Percentiles rank a stretch among this genome's conserved stretches.
These are phyloP conservation scores for Breynia disticha DNA, from an alignment of 441 rosid species.

Conservation along the genomic window DNA sequence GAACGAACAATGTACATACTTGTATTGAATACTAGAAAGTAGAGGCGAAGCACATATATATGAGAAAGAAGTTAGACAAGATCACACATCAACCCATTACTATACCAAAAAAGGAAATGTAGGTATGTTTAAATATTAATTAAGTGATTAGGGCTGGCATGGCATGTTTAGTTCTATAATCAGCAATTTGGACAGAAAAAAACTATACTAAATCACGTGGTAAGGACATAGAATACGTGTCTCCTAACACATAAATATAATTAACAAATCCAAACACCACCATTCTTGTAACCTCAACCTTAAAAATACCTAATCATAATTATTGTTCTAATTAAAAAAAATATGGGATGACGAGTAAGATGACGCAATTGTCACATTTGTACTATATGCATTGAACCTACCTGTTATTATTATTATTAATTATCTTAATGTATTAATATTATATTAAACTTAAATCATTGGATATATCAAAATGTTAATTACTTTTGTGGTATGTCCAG, in stretches of 20 bases:
- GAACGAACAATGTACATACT: too few relatives aligned
- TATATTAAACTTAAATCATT: slow-evolving; percentile 16
- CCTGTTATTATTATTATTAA: slow-evolving; percentile 5
- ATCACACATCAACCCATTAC: too few relatives aligned
- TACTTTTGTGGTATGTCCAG: slow-evolving; percentile 5
- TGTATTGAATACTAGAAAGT: too few relatives aligned
- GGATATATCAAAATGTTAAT: slow-evolving; percentile 11
- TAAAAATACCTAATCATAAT: neutral
- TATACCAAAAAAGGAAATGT: too few relatives aligned
- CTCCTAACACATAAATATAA: neutral
- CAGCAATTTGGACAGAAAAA: neutral
- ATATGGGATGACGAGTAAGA: slow-evolving; percentile 27
- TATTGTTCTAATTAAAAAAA: slow-evolving; percentile 5
- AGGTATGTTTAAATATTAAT: neutral
- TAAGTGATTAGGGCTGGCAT: neutral
- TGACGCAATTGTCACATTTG: slow-evolving; percentile 25
- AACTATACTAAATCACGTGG: neutral
- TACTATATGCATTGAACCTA: slow-evolving; percentile 1
- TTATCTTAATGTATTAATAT: slow-evolving; percentile 10
- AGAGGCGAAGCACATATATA: too few relatives aligned
- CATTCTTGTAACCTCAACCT: neutral
- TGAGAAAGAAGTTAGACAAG: too few relatives aligned
- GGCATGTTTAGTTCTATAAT: neutral
- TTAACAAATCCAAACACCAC: neutral
- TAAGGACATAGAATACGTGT: slow-evolving; percentile 1